A percentile compares a stretch with the other conserved stretches of the same genome.
Conservation (phyloP, 139 green algal species). For the Auxenochlorella protothecoides region DNA sequence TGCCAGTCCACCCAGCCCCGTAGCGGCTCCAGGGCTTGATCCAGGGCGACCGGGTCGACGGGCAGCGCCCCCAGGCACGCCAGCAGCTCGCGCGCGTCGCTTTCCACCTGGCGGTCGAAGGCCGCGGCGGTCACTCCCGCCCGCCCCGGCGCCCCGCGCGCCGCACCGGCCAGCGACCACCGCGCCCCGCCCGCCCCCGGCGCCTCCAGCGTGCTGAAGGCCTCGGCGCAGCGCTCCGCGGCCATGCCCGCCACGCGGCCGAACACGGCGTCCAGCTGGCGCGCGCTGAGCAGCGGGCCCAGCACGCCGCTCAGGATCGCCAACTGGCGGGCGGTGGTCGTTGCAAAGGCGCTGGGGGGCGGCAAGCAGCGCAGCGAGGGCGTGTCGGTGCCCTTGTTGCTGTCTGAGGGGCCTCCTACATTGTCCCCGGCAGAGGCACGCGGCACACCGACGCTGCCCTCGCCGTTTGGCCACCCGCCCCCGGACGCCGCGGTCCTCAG, state of each 20-base stretch:
- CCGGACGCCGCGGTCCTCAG: no score
- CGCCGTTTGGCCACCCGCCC: no score
- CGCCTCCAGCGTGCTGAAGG: slow-evolving; percentile 37
- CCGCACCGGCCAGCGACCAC: no score
- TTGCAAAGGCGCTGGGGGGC: slow-evolving; percentile 34
- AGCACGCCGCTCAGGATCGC: slow-evolving; percentile 46
- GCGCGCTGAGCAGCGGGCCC: slow-evolving; percentile 54
- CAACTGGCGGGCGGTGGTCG: slow-evolving; percentile 40
- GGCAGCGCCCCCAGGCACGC: neutral
- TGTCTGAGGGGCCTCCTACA: no score
- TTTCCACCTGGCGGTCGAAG: neutral
- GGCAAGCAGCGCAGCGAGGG: neutral
- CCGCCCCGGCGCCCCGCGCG: no score
- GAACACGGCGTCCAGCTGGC: slow-evolving; percentile 71
- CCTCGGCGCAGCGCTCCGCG: slow-evolving; percentile 42
- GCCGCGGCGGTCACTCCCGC: no score
- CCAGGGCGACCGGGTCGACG: neutral
- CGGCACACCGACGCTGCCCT: neutral
- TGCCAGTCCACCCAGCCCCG: neutral
- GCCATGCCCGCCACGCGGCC: slow-evolving; percentile 49
- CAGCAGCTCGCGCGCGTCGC: neutral
- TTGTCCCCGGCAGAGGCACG: neutral
- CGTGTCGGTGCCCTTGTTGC: neutral
- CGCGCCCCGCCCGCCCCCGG: slow-evolving; percentile 8
- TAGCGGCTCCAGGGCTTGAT: neutral